phyloP scores from a whole-genome alignment of 2,329 filamentous ascomycete genomes.

The Thielaviopsis punctulata region DNA sequence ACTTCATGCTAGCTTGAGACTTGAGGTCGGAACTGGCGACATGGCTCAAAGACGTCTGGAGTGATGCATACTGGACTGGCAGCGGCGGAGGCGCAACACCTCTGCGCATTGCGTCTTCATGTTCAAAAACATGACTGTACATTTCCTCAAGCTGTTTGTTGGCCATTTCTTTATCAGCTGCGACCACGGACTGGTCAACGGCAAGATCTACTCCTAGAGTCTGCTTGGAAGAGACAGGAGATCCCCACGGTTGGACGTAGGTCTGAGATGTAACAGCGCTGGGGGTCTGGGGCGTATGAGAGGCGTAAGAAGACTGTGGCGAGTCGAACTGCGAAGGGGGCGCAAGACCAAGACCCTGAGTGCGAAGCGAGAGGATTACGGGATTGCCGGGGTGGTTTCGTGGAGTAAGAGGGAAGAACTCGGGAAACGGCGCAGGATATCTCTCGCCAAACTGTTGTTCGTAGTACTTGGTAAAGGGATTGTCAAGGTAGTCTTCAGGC shows the following conservation, averaged over 20 bases:
- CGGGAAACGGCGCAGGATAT: not conserved
- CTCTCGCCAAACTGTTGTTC: not conserved
- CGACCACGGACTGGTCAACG: conserved; percentile 63
- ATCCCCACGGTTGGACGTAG: conserved; percentile 20
- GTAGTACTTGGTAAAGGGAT: conserved; percentile 22
- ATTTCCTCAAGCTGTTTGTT: conserved; percentile 76
- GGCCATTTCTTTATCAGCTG: conserved; percentile 55
- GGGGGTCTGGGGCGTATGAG: conserved; percentile 15
- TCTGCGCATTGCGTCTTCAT: conserved; percentile 52
- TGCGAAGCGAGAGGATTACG: conserved; percentile 6
- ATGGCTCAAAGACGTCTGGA: not conserved
- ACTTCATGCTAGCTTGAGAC: conserved; percentile 22
- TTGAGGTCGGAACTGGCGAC: not conserved
- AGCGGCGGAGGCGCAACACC: conserved; percentile 22
- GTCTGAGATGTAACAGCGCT: conserved; percentile 13
- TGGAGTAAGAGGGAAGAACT: conserved; percentile 10
- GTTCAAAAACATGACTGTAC: conserved; percentile 82
- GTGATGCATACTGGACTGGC: not conserved
- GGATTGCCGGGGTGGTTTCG: not conserved
- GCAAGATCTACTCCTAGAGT: conserved; percentile 46
- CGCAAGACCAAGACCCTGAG: conserved; percentile 5
- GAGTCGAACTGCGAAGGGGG: not conserved
- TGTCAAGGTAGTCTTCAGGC: conserved; percentile 30
- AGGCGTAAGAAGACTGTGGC: conserved; percentile 3
- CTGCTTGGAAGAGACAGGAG: conserved; percentile 23